Evolutionary conservation across 257 asterid species (phyloP).

Genomic region (Solanum sejunctum): DNA sequence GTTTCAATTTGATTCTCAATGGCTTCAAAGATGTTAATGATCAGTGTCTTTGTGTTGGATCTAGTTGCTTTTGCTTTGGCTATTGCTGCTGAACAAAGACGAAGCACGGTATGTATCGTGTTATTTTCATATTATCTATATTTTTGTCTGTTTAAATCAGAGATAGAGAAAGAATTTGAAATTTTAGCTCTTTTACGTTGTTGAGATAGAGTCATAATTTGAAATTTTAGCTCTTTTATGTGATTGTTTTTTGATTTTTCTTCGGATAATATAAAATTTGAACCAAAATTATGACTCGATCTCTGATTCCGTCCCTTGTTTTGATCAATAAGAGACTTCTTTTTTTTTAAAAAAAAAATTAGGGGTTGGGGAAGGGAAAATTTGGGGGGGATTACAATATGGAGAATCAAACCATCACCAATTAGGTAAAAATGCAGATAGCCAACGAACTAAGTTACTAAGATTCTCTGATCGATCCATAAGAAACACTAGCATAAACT

Average conservation of each 20-base stretch:
- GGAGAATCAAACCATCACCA: too few relatives aligned
- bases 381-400: too few relatives aligned
- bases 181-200: not conserved
- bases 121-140: not conserved
- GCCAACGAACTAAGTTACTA: too few relatives aligned
- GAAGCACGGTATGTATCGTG: conserved; percentile 55
- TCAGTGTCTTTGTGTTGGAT: conserved; percentile 43
- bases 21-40: conserved; percentile 68
- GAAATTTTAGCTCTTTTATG: not conserved
- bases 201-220: not conserved
- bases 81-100: conserved; percentile 85
- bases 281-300: not conserved
- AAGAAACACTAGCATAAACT: not conserved
- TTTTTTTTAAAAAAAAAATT: too few relatives aligned
- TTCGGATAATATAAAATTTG: too few relatives aligned
- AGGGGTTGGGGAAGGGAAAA: too few relatives aligned
- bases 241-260: not conserved
- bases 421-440: too few relatives aligned
- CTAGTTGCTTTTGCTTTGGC: conserved; percentile 81
- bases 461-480: not conserved
- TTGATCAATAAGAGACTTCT: not conserved
- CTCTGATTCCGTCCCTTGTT: not conserved
- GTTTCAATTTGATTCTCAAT: conserved; percentile 3
- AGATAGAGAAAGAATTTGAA: not conserved
- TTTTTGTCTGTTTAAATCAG: not conserved